These are phyloP conservation scores for Isatis tinctoria DNA, from an alignment of 345 rosid genomes.

Conservation along the genomic window DNA sequence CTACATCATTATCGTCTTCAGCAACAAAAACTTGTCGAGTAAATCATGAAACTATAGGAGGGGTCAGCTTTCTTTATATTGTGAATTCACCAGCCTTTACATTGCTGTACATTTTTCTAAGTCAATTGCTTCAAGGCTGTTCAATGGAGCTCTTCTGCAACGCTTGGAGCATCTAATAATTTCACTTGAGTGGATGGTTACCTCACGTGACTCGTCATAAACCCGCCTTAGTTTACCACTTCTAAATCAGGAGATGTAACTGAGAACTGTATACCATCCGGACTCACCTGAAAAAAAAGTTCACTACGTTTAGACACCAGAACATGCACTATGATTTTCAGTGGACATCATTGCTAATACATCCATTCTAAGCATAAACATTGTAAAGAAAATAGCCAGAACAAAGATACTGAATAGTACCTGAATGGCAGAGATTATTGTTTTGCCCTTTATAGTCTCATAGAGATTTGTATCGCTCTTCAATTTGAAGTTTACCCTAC, in stretches of 20 bases:
- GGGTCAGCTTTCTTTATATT: no score
- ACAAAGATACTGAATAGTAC: conserved; percentile 36
- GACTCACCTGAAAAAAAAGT: no score
- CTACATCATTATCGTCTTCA: no score
- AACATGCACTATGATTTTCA: conserved; percentile 2
- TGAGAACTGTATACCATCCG: no score
- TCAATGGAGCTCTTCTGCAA: conserved; percentile 80
- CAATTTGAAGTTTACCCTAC: conserved; percentile 83
- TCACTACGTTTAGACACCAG: neutral
- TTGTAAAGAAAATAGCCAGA: neutral
- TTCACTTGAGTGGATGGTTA: no score
- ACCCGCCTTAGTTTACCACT: no score
- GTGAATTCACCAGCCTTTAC: no score
- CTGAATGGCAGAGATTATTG: conserved; percentile 78
- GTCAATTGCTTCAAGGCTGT: conserved; percentile 87
- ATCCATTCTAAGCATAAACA: neutral
- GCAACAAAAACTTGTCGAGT: no score
- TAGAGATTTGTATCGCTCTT: conserved; percentile 89
- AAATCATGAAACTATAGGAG: no score
- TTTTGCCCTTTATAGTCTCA: conserved; percentile 80
- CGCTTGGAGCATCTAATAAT: conserved; percentile 73
- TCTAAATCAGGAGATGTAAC: no score
- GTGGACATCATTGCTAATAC: no score
- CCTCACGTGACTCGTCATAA: no score
- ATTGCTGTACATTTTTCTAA: conserved; percentile 64